These are phyloP conservation scores for Termitomyces sp. DNA, from an alignment of 768 basidiomycete species.

Conservation along the genomic window DNA sequence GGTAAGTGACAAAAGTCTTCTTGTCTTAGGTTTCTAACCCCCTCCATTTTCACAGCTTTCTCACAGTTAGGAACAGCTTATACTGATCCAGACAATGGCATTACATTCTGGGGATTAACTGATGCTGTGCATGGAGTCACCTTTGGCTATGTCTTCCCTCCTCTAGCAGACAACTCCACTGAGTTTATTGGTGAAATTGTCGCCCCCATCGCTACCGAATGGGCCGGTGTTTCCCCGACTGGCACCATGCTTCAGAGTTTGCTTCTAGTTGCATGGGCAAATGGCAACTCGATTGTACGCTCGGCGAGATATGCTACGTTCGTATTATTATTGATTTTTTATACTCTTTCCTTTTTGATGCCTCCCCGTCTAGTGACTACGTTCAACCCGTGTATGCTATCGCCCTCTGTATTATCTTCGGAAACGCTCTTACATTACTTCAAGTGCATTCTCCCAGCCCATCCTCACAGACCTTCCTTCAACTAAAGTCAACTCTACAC, in stretches of 20 bases:
- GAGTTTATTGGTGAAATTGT: constrained; percentile 66
- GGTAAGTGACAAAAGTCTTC: constrained; percentile 25
- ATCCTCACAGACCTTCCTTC: constrained; percentile 48
- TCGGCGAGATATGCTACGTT: constrained; percentile 54
- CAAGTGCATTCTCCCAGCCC: constrained; percentile 45
- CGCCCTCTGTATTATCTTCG: neutral
- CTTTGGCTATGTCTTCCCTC: constrained; percentile 53
- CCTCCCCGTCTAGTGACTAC: constrained; percentile 36
- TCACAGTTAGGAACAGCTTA: constrained; percentile 42
- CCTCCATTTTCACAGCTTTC: constrained; percentile 24
- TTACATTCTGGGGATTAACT: constrained; percentile 44
- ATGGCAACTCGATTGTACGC: constrained; percentile 46
- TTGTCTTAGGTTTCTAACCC: neutral
- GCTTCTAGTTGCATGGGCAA: constrained; percentile 59
- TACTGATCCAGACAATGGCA: constrained; percentile 51
- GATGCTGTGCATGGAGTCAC: constrained; percentile 39
- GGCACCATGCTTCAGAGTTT: constrained; percentile 55
- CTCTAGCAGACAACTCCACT: constrained; percentile 33
- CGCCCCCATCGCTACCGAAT: constrained; percentile 49
- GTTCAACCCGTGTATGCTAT: constrained; percentile 42
- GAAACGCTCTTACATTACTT: neutral
- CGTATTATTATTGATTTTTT: constrained; percentile 21
- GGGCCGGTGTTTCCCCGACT: constrained; percentile 52
- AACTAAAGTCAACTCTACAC: constrained; percentile 51
- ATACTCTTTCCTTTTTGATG: neutral